These are phyloP conservation scores for Starmerella asiatica DNA, from an alignment of 805 yeast species.

Conservation along the genomic window DNA sequence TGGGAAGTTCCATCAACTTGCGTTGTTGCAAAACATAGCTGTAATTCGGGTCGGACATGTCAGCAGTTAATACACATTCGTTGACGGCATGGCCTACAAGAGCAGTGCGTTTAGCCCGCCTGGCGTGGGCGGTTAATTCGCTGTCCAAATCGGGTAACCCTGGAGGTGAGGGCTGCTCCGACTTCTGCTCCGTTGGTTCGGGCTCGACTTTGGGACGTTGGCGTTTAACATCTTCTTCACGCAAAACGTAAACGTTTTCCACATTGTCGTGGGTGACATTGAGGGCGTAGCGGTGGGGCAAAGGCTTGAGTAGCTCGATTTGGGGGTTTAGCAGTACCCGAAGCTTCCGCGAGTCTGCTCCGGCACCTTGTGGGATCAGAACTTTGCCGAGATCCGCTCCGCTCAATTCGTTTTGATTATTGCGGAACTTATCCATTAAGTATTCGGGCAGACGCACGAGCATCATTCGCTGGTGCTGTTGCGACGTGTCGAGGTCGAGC, in stretches of 20 bases:
- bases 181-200: neutral
- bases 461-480: slow-evolving; percentile 70
- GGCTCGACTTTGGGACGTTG: slow-evolving; percentile 24
- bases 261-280: slow-evolving; percentile 66
- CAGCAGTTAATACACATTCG: slow-evolving; percentile 81
- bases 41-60: slow-evolving; percentile 59
- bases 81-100: slow-evolving; percentile 79
- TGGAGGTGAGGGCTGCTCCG: neutral
- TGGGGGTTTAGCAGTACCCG: slow-evolving; percentile 28
- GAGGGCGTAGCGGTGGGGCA: slow-evolving; percentile 79
- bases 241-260: slow-evolving; percentile 71
- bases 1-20: slow-evolving; percentile 33
- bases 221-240: slow-evolving; percentile 57
- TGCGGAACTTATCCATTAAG: slow-evolving; percentile 67
- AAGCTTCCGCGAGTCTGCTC: slow-evolving; percentile 22
- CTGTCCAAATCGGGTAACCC: neutral
- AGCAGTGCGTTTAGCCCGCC: slow-evolving; percentile 50
- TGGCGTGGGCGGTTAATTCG: neutral
- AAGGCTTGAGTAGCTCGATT: slow-evolving; percentile 33
- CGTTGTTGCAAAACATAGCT: slow-evolving; percentile 46
- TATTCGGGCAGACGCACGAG: slow-evolving; percentile 80
- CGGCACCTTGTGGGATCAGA: slow-evolving; percentile 38
- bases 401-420: slow-evolving; percentile 38
- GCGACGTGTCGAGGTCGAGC: slow-evolving; percentile 57
- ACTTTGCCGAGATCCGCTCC: slow-evolving; percentile 73